These are phyloP conservation scores for Kluyveromyces marxianus DNA, from an alignment of 1,139 yeast genomes.

Conservation along the genomic window DNA sequence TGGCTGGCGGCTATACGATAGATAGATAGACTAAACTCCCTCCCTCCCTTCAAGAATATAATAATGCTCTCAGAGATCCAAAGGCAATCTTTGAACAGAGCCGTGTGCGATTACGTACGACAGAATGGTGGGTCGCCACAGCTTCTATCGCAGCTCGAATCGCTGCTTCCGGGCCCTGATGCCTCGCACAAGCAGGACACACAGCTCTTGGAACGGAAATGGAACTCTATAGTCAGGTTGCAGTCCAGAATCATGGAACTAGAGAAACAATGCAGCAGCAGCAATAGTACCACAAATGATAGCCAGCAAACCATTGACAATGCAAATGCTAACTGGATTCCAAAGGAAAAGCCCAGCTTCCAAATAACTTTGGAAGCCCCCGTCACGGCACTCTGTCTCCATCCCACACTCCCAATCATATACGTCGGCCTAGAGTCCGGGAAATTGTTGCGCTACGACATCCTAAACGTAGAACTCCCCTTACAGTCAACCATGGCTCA, in stretches of 20 bases:
- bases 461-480: constrained; percentile 57
- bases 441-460: constrained; percentile 65
- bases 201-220: constrained; percentile 67
- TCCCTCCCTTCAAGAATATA: background rate
- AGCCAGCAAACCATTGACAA: background rate
- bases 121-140: constrained; percentile 3
- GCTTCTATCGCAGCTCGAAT: background rate
- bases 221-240: constrained; percentile 78
- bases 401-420: constrained; percentile 61
- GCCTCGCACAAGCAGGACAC: constrained; percentile 2
- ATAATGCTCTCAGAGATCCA: background rate
- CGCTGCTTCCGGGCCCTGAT: background rate
- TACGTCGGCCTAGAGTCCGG: constrained; percentile 75
- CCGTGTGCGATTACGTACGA: constrained; percentile 7
- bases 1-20: too few species aligned
- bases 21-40: background rate
- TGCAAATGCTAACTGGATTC: constrained; percentile 54
- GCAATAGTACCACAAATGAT: too few species aligned
- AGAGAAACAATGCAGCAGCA: constrained; percentile 25
- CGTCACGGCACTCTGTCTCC: constrained; percentile 59
- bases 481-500: constrained; percentile 68
- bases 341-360: constrained; percentile 31
- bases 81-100: constrained; percentile 3
- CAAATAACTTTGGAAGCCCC: constrained; percentile 36
- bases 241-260: constrained; percentile 67